A percentile compares a stretch with the other conserved stretches of the same genome.
Evolutionary conservation across 1,284 basidiomycete species (phyloP).

Genomic region (Naganishia sp.): DNA sequence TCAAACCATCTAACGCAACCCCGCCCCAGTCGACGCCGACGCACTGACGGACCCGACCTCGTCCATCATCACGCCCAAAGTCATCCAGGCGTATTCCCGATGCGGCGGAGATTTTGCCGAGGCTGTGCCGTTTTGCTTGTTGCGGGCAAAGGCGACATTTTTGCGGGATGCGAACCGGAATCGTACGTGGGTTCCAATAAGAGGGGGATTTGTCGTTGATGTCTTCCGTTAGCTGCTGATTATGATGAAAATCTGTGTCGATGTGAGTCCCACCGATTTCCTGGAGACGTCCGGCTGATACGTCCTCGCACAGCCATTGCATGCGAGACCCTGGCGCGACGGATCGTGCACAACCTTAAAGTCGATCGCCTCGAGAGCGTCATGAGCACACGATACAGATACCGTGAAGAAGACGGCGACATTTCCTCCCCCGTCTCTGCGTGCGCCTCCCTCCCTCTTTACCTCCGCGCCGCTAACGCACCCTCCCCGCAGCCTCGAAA

Average conservation of each 20-base stretch:
- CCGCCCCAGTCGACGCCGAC: conserved; percentile 42
- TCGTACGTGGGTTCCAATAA: conserved; percentile 28
- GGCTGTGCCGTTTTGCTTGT: conserved; percentile 61
- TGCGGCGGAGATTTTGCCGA: conserved; percentile 66
- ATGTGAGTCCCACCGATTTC: conserved; percentile 57
- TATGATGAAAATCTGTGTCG: conserved; percentile 80
- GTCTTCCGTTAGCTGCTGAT: conserved; percentile 60
- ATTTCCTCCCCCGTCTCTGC: conserved; percentile 71
- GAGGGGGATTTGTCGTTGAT: background rate
- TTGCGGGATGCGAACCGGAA: conserved; percentile 57
- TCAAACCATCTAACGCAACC: conserved; percentile 3
- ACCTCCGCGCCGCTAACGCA: background rate
- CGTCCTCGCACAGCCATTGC: conserved; percentile 63
- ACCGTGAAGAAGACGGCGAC: conserved; percentile 73
- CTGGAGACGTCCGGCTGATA: background rate
- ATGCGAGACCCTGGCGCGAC: conserved; percentile 83
- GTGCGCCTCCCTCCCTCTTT: background rate
- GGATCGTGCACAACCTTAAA: conserved; percentile 69
- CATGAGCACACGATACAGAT: conserved; percentile 72
- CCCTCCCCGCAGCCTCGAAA: conserved; percentile 59
- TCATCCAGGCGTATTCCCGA: conserved; percentile 55
- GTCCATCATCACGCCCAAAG: conserved; percentile 53
- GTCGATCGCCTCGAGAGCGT: conserved; percentile 66
- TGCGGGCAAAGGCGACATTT: conserved; percentile 77
- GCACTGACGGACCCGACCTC: conserved; percentile 50